Evolutionary conservation across 768 basidiomycete genomes (phyloP).

Genomic region (Psilocybe cyanescens): DNA sequence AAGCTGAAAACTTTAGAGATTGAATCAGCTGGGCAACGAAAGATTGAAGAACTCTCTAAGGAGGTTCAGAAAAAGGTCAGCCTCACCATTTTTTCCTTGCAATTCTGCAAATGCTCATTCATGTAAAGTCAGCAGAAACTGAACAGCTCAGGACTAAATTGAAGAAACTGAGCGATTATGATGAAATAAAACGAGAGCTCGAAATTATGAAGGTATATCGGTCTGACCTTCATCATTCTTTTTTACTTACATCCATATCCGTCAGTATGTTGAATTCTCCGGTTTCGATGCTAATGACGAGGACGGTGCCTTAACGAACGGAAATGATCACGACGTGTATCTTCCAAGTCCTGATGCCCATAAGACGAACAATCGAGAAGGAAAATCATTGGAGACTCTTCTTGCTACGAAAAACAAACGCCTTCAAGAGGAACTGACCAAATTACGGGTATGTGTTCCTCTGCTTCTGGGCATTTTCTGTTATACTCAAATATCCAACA

Average conservation of each 20-base stretch:
- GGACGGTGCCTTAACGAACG: conserved; percentile 47
- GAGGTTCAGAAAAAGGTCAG: conserved; percentile 61
- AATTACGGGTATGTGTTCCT: conserved; percentile 66
- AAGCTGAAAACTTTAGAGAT: conserved; percentile 49
- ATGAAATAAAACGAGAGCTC: conserved; percentile 96
- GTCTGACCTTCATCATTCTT: background rate
- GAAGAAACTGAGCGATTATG: conserved; percentile 83
- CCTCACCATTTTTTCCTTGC: background rate
- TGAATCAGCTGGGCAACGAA: conserved; percentile 52
- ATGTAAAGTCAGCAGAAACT: conserved; percentile 58
- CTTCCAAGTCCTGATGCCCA: conserved; percentile 91
- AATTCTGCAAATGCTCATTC: conserved; percentile 1
- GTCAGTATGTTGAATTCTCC: conserved; percentile 93
- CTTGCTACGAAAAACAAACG: conserved; percentile 94
- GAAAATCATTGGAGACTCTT: conserved; percentile 86
- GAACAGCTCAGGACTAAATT: conserved; percentile 71
- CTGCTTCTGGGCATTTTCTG: background rate
- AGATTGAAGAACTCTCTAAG: conserved; percentile 60
- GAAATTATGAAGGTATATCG: conserved; percentile 95
- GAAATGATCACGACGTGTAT: conserved; percentile 54
- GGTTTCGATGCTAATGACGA: conserved; percentile 77
- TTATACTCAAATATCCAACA: background rate
- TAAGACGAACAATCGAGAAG: conserved; percentile 76
- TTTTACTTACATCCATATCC: background rate
- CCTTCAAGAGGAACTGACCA: conserved; percentile 90